phyloP scores from a whole-genome alignment of 768 basidiomycete species.

The Hebeloma cylindrosporum region DNA sequence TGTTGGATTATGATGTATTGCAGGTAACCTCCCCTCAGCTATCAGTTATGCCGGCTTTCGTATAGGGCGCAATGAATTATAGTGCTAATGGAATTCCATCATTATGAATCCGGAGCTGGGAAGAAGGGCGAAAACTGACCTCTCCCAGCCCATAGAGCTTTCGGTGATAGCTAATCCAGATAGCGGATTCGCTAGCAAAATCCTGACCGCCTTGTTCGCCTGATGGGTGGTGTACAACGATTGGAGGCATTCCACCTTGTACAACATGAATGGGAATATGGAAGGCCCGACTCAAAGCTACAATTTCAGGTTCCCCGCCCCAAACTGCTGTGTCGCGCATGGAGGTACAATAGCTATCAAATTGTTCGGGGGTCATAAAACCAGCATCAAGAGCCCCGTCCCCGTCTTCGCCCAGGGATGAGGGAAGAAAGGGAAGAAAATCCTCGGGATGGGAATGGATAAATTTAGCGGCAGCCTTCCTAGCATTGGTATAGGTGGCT shows the following conservation, averaged over 20 bases:
- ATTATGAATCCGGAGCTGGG: neutral
- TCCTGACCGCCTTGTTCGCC: constrained; percentile 30
- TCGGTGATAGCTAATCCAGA: constrained; percentile 88
- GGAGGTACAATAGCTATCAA: constrained; percentile 70
- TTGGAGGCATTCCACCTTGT: constrained; percentile 74
- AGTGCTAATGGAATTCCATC: constrained; percentile 56
- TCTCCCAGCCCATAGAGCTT: constrained; percentile 95
- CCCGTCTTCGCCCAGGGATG: constrained; percentile 67
- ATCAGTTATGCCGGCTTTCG: neutral
- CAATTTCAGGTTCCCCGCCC: constrained; percentile 98
- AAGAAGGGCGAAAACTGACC: constrained; percentile 46
- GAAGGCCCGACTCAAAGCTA: constrained; percentile 80
- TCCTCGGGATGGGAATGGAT: constrained; percentile 83
- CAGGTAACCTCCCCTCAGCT: too few species aligned
- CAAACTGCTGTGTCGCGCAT: constrained; percentile 86
- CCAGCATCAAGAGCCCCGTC: constrained; percentile 63
- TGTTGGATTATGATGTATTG: too few species aligned
- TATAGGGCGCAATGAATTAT: constrained; percentile 67
- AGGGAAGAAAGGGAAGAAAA: constrained; percentile 91
- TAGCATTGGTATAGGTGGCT: constrained; percentile 60
- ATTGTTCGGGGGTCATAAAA: constrained; percentile 66
- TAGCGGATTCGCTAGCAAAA: constrained; percentile 37
- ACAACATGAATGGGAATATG: constrained; percentile 88
- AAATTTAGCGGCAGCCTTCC: constrained; percentile 74
- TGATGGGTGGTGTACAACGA: constrained; percentile 79